Evolutionary conservation across 2,329 filamentous ascomycete species (phyloP).

Genomic region (Alternaria consortialis): DNA sequence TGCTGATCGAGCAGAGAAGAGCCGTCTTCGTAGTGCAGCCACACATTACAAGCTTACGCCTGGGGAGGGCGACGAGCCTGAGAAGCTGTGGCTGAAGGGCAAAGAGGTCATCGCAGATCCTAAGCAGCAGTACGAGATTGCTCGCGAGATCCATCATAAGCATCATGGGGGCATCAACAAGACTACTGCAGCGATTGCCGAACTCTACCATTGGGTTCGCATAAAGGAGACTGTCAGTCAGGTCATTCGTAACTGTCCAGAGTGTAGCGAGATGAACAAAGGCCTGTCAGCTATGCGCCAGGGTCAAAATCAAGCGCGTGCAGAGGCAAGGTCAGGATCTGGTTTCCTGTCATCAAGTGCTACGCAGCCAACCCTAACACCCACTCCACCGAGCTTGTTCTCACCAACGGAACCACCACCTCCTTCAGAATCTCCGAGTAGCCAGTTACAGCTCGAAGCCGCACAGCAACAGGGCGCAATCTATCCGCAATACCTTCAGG

Average conservation of each 20-base stretch:
- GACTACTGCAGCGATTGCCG: conserved; percentile 91
- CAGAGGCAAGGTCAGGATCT: conserved; percentile 17
- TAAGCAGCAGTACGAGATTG: conserved; percentile 88
- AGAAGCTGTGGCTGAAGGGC: conserved; percentile 91
- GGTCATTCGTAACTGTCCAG: conserved; percentile 88
- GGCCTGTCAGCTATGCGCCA: conserved; percentile 39
- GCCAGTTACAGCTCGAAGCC: conserved; percentile 42
- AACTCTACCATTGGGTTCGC: conserved; percentile 95
- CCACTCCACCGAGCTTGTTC: conserved; percentile 22
- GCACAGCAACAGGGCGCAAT: conserved; percentile 42
- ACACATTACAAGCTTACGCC: conserved; percentile 88
- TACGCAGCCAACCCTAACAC: conserved; percentile 19
- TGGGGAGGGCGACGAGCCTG: conserved; percentile 53
- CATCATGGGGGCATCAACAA: conserved; percentile 97
- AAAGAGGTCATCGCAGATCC: conserved; percentile 97
- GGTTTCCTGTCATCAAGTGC: conserved; percentile 10
- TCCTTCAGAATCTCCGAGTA: conserved; percentile 36
- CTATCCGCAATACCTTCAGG: conserved; percentile 39
- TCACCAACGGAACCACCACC: conserved; percentile 14
- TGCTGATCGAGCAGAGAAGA: conserved; percentile 94
- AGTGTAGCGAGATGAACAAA: conserved; percentile 77
- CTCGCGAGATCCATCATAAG: conserved; percentile 75
- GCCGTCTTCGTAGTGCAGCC: conserved; percentile 87
- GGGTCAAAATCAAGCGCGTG: conserved; percentile 26
- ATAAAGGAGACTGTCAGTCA: conserved; percentile 98